Evolutionary conservation across 176 grass and related monocot species (phyloP).

Genomic region (Bolboschoenus planiculmis): DNA sequence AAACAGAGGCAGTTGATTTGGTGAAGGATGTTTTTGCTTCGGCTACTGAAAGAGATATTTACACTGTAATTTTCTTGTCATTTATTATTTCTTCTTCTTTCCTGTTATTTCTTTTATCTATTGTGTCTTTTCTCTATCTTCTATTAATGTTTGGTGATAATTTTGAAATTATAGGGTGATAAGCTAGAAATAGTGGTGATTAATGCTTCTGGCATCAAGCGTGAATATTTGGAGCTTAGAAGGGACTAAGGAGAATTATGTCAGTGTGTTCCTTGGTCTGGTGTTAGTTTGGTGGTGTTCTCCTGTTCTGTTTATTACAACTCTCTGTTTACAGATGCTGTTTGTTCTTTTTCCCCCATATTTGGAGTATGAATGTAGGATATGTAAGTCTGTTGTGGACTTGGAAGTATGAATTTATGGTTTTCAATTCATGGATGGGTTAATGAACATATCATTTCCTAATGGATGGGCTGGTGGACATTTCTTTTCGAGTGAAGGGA

Average conservation of each 20-base stretch:
- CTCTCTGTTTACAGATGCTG: not conserved
- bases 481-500: not conserved
- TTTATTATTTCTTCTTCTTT: not conserved
- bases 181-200: constrained; percentile 88
- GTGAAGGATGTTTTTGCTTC: constrained; percentile 99
- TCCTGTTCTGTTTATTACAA: not conserved
- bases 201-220: constrained; percentile 64
- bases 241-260: constrained; percentile 50
- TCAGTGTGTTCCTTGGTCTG: not conserved
- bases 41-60: constrained; percentile 96
- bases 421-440: not conserved
- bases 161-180: constrained; percentile 57
- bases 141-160: constrained; percentile 15
- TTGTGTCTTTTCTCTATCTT: not conserved
- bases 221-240: constrained; percentile 85
- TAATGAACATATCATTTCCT: not conserved
- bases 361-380: constrained; percentile 9
- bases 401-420: not conserved
- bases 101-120: not conserved
- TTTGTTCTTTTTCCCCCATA: not conserved
- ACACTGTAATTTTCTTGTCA: constrained; percentile 48
- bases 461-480: no score
- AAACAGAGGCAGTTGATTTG: constrained; percentile 76
- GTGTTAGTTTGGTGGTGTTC: not conserved
- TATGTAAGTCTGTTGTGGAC: not conserved